Evolutionary conservation across 1,284 basidiomycete species (phyloP).

Genomic region (Fomitiporia mediterranea): DNA sequence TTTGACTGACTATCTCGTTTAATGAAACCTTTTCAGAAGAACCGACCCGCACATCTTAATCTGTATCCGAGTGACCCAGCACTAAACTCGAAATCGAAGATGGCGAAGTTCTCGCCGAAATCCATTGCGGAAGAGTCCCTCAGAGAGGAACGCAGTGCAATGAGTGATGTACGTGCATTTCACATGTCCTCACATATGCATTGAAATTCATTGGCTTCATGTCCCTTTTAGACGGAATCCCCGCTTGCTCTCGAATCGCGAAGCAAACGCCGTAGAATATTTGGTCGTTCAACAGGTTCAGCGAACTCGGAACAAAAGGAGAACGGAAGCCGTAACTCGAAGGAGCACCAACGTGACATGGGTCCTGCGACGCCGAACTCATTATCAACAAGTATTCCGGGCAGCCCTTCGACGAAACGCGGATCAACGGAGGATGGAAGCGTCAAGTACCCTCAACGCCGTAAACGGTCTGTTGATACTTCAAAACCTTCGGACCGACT

Average conservation of each 20-base stretch:
- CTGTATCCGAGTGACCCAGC: constrained; percentile 60
- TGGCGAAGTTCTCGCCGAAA: constrained; percentile 27
- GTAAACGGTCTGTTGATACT: constrained; percentile 49
- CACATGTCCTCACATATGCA: constrained; percentile 6
- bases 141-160: constrained; percentile 48
- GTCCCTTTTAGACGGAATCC: constrained; percentile 40
- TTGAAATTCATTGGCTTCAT: constrained; percentile 8
- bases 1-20: neutral
- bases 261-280: constrained; percentile 44
- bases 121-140: constrained; percentile 5
- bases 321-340: constrained; percentile 33
- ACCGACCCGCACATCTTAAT: constrained; percentile 41
- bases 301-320: constrained; percentile 30
- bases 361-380: constrained; percentile 25
- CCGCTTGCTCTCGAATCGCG: constrained; percentile 26
- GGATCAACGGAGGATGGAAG: constrained; percentile 24
- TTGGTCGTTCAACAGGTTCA: constrained; percentile 44
- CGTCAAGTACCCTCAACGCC: constrained; percentile 31
- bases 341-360: constrained; percentile 29
- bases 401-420: constrained; percentile 28
- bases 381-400: constrained; percentile 24
- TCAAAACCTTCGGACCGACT: constrained; percentile 53
- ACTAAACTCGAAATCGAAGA: constrained; percentile 32
- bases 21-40: constrained; percentile 28
- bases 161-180: constrained; percentile 71